Conservation (phyloP, 192 early-diverging fungal genomes). For the Coemansia asiatica region DNA sequence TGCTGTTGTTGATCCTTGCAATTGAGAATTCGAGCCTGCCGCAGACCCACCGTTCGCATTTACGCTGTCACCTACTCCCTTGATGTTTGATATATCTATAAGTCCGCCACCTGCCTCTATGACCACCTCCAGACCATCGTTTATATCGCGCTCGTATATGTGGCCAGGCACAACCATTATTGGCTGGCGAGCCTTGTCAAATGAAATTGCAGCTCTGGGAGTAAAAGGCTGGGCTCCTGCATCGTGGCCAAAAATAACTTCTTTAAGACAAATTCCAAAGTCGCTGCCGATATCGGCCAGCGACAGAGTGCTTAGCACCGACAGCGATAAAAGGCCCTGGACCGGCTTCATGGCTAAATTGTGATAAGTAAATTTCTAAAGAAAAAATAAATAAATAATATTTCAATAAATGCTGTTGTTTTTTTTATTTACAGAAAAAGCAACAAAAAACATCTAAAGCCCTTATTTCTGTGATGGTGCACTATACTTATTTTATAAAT, state of each 20-base stretch:
- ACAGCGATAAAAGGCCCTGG: not conserved
- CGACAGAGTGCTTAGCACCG: not conserved
- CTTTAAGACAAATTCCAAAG: conserved; percentile 32
- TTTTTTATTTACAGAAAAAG: not conserved
- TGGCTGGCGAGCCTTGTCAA: not conserved
- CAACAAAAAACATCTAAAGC: not conserved
- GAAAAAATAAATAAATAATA: not conserved
- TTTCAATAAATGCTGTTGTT: too few species aligned
- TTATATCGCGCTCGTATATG: conserved; percentile 16
- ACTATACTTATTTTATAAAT: not conserved
- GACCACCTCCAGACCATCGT: conserved; percentile 25
- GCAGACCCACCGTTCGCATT: not conserved
- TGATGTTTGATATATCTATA: conserved; percentile 29
- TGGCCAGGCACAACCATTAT: not conserved
- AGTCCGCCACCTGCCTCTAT: conserved; percentile 31
- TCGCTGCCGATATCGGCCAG: not conserved
- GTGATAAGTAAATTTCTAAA: not conserved
- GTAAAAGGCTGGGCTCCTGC: conserved; percentile 21
- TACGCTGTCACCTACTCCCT: conserved; percentile 12
- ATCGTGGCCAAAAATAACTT: conserved; percentile 39
- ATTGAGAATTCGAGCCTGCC: not conserved
- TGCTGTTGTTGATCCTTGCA: not conserved
- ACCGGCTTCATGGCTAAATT: not conserved
- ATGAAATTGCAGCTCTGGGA: conserved; percentile 15
- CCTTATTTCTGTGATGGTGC: not conserved